phyloP scores from a whole-genome alignment of 2,329 filamentous ascomycete species.

The Eutypella sp. region DNA sequence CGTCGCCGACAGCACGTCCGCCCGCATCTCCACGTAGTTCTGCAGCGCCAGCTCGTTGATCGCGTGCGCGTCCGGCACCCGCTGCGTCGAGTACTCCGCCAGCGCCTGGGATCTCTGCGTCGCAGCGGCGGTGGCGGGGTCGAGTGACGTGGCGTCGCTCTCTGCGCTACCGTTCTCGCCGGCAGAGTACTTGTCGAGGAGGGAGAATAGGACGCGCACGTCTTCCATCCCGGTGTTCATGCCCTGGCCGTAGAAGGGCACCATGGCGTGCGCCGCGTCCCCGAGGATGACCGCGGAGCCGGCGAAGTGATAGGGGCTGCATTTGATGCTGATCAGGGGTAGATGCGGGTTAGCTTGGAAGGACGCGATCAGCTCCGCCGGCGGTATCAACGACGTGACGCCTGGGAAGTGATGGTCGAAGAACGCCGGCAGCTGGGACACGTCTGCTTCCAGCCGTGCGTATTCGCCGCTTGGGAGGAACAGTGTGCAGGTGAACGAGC shows the following conservation, averaged over 20 bases:
- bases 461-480: slow-evolving; percentile 76
- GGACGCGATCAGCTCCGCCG: slow-evolving; percentile 63
- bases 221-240: slow-evolving; percentile 97
- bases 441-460: slow-evolving; percentile 58
- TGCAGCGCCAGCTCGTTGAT: slow-evolving; percentile 89
- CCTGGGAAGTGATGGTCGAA: slow-evolving; percentile 86
- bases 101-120: slow-evolving; percentile 66
- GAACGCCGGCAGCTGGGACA: slow-evolving; percentile 59
- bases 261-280: slow-evolving; percentile 95
- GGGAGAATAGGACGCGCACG: slow-evolving; percentile 78
- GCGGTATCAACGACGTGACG: slow-evolving; percentile 66
- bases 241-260: slow-evolving; percentile 96
- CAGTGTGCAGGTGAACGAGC: slow-evolving; percentile 90
- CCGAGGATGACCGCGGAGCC: slow-evolving; percentile 79
- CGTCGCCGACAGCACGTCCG: slow-evolving; percentile 69
- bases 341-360: slow-evolving; percentile 83
- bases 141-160: slow-evolving; percentile 24
- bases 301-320: slow-evolving; percentile 76
- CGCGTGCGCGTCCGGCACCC: slow-evolving; percentile 74
- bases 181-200: slow-evolving; percentile 64
- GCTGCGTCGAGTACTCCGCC: slow-evolving; percentile 66
- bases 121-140: slow-evolving; percentile 57
- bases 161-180: slow-evolving; percentile 39
- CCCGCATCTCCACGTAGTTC: slow-evolving; percentile 93
- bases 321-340: slow-evolving; percentile 90